Evolutionary conservation across 2,329 filamentous ascomycete species (phyloP).

Genomic region (Sporothrix protearum): DNA sequence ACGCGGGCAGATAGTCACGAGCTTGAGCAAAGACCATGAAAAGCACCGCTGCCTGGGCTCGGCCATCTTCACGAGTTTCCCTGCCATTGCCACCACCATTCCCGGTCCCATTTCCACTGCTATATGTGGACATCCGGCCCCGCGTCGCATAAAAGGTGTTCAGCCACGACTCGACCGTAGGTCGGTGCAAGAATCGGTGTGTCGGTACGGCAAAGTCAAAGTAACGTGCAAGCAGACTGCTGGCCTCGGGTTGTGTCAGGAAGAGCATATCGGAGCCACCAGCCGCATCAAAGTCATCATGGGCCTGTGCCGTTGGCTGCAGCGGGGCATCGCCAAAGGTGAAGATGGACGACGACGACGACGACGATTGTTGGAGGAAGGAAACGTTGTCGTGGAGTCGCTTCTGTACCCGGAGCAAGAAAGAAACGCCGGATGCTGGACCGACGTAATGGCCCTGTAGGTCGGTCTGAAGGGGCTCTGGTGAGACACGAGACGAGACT

Average conservation of each 20-base stretch:
- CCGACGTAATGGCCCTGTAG: slow-evolving; percentile 47
- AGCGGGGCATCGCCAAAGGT: slow-evolving; percentile 45
- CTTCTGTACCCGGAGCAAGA: slow-evolving; percentile 49
- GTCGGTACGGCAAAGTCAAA: slow-evolving; percentile 44
- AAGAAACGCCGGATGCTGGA: slow-evolving; percentile 46
- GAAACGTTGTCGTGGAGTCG: slow-evolving; percentile 42
- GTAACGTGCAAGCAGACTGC: slow-evolving; percentile 31
- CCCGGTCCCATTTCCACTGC: not conserved
- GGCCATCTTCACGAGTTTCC: not conserved
- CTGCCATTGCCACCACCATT: not conserved
- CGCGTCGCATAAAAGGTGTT: slow-evolving; percentile 46
- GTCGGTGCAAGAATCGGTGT: slow-evolving; percentile 44
- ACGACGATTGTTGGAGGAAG: slow-evolving; percentile 40
- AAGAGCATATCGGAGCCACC: slow-evolving; percentile 6
- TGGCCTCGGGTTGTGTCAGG: slow-evolving; percentile 12
- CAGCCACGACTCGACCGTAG: slow-evolving; percentile 43
- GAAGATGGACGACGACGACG: slow-evolving; percentile 40
- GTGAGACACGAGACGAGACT: slow-evolving; percentile 39
- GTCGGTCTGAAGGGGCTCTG: slow-evolving; percentile 46
- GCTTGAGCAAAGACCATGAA: slow-evolving; percentile 44
- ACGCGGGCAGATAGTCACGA: not conserved
- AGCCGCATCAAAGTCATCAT: not conserved
- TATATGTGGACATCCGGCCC: slow-evolving; percentile 24
- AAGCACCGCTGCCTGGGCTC: slow-evolving; percentile 32
- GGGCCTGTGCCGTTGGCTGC: slow-evolving; percentile 3